These are phyloP conservation scores for Naganishia friedmannii DNA, from an alignment of 768 basidiomycete genomes.

Conservation along the genomic window DNA sequence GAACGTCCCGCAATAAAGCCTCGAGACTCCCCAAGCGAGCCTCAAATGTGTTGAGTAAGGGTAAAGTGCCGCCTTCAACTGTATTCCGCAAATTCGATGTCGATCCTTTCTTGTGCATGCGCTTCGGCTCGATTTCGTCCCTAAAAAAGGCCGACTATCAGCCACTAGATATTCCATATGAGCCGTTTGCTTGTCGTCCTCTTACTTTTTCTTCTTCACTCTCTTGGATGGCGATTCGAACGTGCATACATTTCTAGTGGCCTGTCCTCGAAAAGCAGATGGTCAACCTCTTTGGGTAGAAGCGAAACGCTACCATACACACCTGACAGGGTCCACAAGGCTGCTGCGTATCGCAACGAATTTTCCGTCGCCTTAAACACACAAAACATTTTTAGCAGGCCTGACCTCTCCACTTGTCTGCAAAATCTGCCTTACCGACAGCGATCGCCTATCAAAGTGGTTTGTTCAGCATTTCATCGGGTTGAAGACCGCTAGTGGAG, in stretches of 20 bases:
- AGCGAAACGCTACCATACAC: neutral
- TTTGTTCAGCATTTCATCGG: neutral
- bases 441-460: slow-evolving; percentile 24
- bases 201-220: slow-evolving; percentile 29
- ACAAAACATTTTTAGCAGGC: neutral
- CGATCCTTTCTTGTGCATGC: slow-evolving; percentile 1
- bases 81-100: neutral
- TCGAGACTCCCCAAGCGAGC: slow-evolving; percentile 51
- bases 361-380: neutral
- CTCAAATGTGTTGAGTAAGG: slow-evolving; percentile 34
- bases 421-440: slow-evolving; percentile 30
- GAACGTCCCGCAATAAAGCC: slow-evolving; percentile 51
- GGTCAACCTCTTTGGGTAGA: neutral
- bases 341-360: slow-evolving; percentile 50
- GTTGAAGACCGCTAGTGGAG: neutral
- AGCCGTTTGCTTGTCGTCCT: neutral
- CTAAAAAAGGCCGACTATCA: neutral
- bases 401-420: neutral
- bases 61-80: neutral
- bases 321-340: slow-evolving; percentile 49
- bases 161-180: neutral
- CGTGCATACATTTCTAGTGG: slow-evolving; percentile 46
- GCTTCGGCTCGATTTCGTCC: slow-evolving; percentile 10
- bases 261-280: neutral
- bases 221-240: slow-evolving; percentile 51